Percentiles rank a stretch among this genome's conserved stretches.
Conservation (phyloP, 495 filamentous ascomycete species). For the Penicillium pulvis region DNA sequence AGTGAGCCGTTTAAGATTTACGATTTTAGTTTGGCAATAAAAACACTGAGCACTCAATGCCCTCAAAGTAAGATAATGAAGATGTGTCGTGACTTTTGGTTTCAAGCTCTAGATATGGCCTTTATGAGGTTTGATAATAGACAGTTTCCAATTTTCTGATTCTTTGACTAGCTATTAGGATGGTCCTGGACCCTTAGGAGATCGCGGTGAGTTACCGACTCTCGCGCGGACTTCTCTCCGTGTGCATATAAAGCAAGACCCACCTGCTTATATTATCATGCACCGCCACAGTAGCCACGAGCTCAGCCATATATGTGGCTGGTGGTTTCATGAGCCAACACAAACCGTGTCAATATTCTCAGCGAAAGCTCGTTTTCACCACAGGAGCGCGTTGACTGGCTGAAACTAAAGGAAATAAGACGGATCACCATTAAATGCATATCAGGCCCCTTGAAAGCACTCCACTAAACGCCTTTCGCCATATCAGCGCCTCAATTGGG, state of each 20-base stretch:
- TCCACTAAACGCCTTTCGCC: neutral
- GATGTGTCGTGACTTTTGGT: neutral
- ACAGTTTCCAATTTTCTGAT: neutral
- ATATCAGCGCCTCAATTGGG: neutral
- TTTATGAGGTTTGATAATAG: too few relatives aligned
- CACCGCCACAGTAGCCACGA: conserved; percentile 3
- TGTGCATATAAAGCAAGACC: neutral
- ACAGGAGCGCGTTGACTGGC: neutral
- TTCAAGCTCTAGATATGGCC: neutral
- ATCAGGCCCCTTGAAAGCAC: neutral
- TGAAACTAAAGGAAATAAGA: neutral
- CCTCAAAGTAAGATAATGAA: too few relatives aligned
- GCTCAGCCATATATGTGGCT: conserved; percentile 23
- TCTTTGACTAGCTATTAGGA: neutral
- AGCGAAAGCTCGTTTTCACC: neutral
- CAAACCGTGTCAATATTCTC: conserved; percentile 6
- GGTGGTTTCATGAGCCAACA: conserved; percentile 25
- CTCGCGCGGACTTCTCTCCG: conserved; percentile 24
- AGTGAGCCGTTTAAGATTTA: neutral
- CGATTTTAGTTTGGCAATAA: too few relatives aligned
- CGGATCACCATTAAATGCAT: conserved; percentile 1
- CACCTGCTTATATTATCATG: neutral
- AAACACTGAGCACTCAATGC: too few relatives aligned
- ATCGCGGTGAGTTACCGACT: conserved; percentile 21
- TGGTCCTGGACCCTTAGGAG: neutral